Conservation (phyloP, 257 asterid genomes). For the Phtheirospermum japonicum region DNA sequence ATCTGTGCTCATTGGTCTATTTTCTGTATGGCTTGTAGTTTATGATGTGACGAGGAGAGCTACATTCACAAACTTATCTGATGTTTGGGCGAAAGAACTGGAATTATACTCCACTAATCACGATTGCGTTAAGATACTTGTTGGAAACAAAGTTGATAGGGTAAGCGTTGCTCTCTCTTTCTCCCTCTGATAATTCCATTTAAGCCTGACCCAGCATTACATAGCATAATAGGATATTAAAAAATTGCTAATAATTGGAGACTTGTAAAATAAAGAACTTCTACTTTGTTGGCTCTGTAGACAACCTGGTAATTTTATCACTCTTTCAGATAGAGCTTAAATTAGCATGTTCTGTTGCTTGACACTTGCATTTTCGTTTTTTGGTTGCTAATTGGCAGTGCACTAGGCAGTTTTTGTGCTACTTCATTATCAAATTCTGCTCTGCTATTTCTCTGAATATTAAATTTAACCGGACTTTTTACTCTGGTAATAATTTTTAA, state of each 20-base stretch:
- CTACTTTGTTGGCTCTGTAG: neutral
- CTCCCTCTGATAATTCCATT: neutral
- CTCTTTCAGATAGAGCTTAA: neutral
- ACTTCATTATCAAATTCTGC: neutral
- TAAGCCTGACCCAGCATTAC: neutral
- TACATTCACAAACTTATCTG: constrained; percentile 72
- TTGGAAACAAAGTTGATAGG: constrained; percentile 86
- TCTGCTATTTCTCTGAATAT: neutral
- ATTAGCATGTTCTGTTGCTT: neutral
- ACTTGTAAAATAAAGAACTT: neutral
- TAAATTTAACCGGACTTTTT: neutral
- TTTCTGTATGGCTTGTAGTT: constrained; percentile 41
- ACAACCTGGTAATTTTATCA: neutral
- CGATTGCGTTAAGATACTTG: constrained; percentile 84
- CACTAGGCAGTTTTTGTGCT: neutral
- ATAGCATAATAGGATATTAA: neutral
- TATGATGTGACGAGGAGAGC: constrained; percentile 92
- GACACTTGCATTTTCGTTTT: neutral
- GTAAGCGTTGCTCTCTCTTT: constrained; percentile 37
- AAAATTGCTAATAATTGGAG: too few species aligned
- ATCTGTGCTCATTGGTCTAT: constrained; percentile 15
- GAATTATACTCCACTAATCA: constrained; percentile 70
- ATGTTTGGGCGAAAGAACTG: constrained; percentile 87
- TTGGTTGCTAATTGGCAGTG: neutral
- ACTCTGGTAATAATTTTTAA: neutral